These are phyloP conservation scores for Senecio squalidus DNA, from an alignment of 140 eudicot species.

Conservation along the genomic window DNA sequence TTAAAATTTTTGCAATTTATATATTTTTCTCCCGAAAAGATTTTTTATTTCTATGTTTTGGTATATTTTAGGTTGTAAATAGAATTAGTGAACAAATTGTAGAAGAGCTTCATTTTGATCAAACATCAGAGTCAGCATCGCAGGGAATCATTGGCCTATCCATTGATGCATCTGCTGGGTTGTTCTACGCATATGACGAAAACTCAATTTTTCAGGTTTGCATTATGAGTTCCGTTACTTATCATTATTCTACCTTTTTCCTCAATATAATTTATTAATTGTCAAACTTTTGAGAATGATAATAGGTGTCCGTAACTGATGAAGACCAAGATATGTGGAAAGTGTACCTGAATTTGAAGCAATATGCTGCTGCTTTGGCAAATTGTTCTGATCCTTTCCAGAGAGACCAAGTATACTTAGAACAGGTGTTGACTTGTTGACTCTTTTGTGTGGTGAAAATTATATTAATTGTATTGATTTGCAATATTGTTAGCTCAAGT, in stretches of 20 bases:
- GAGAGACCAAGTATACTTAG: constrained; percentile 93
- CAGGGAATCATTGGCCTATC: constrained; percentile 85
- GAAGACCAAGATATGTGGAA: constrained; percentile 99
- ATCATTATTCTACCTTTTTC: background rate
- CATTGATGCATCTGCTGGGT: constrained; percentile 97
- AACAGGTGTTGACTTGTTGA: constrained; percentile 54
- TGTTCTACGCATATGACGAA: constrained; percentile 94
- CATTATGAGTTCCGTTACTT: background rate
- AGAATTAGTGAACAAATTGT: constrained; percentile 90
- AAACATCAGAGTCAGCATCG: constrained; percentile 70
- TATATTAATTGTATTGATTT: background rate
- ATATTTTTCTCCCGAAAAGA: background rate
- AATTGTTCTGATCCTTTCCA: constrained; percentile 89
- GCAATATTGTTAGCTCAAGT: constrained; percentile 8
- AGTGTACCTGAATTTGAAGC: constrained; percentile 78
- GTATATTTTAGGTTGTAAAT: constrained; percentile 66
- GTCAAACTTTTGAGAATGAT: constrained; percentile 14
- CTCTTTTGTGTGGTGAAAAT: too few relatives aligned
- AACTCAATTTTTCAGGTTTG: constrained; percentile 88
- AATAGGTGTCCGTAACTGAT: constrained; percentile 87
- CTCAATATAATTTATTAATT: background rate
- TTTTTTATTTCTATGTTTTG: background rate
- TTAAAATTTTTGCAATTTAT: background rate
- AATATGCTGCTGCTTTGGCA: constrained; percentile 87
- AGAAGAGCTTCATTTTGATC: constrained; percentile 90